A percentile compares a stretch with the other conserved stretches of the same genome.
phyloP scores from a whole-genome alignment of 176 grass and related monocot genomes.

The Leersia perrieri region DNA sequence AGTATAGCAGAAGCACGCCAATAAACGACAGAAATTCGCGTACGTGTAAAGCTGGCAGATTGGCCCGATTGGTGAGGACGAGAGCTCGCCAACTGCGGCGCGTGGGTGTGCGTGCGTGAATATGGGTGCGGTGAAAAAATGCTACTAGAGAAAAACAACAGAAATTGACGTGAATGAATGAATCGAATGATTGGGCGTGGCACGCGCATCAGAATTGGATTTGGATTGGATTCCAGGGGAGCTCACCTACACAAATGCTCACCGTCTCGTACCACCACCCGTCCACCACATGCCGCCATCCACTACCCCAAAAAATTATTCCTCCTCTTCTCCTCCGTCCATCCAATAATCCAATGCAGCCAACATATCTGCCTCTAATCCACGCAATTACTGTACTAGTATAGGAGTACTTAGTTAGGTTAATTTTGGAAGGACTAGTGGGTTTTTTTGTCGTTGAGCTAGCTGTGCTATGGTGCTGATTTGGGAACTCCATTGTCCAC shows the following conservation, averaged over 20 bases:
- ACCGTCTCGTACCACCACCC: not conserved
- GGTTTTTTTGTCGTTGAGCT: not conserved
- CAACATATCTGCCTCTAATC: not conserved
- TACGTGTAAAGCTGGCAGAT: not conserved
- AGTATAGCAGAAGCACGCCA: not conserved
- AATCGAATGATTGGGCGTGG: conserved; percentile 34
- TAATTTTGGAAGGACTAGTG: not conserved
- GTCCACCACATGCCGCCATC: not conserved
- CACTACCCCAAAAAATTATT: not conserved
- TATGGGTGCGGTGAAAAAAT: not conserved
- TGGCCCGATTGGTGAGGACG: not conserved
- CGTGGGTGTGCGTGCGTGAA: not conserved
- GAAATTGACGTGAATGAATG: conserved; percentile 24
- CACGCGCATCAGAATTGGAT: not conserved
- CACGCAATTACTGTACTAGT: not conserved
- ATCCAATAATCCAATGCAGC: not conserved
- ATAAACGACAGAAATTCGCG: conserved; percentile 1
- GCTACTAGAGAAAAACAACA: not conserved
- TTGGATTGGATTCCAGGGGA: not conserved
- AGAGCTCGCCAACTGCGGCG: not conserved
- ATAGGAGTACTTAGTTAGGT: not conserved
- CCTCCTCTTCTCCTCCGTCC: not conserved
- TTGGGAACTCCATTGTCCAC: conserved; percentile 4
- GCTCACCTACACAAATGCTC: not conserved
- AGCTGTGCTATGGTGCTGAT: not conserved